Evolutionary conservation across 129 eudicot genomes (phyloP), one percentile per base, ranked within the genome.

Genomic region (Tagetes erecta): DNA sequence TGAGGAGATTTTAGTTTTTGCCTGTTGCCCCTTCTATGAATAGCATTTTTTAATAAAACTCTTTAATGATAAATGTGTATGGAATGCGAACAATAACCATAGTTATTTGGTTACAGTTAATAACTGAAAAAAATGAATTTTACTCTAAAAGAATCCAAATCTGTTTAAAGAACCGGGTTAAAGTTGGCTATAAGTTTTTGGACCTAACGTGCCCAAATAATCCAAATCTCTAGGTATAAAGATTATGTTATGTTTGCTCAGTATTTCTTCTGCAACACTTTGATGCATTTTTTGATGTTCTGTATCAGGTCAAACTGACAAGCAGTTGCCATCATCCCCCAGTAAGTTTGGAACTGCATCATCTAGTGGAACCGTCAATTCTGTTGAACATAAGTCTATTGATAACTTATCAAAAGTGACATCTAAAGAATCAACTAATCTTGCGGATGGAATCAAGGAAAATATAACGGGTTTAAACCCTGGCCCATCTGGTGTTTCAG

Each of bases 221-320:
- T 20, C 27, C 27, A 20, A 20, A 20, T 62, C 44, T 62, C 70
- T 38, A 14, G 50, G 20, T 38, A 64, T 41, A 39, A 63, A 20
- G 49, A 64, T 38, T 39, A 39, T 39, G 13, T 38, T 14, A 39
- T 40, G 73, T 34, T 49, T 46, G 36, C 10, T 6, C 27, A 30
- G 31, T 68, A 33, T 33, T 47, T 33, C 4, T 34, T 68, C 11
- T 31, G 58, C 45, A 11, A 7, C 58, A 36, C 42, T 31, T 31
- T 68, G 20, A 68, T 47, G 38, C 35, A 44, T 65, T 42, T 71
- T 72, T 20, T 71, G 35, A 9, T 65, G 40, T 62, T 68, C 11
- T 71, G 82, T 66, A 33, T 70, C 78, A 87, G 96, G 86, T 80
- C 87, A 85, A 72, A 83, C 46, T 70, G 86, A 83, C 87, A 89